Evolutionary conservation across 306 rosid species (phyloP).

Genomic region (Cucumis cinereus): DNA sequence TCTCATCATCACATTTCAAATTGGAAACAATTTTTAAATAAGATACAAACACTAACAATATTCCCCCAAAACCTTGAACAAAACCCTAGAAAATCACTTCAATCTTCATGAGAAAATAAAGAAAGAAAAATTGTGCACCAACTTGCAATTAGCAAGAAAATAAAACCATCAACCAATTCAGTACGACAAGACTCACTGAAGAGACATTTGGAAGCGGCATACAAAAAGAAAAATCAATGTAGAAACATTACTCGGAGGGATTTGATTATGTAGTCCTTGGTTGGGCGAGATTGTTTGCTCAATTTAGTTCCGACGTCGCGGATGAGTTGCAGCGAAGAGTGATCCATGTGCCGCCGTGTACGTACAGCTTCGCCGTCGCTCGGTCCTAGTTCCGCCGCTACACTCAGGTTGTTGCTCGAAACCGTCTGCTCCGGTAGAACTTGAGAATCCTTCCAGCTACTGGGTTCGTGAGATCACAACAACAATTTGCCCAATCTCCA

Average conservation of each 20-base stretch:
- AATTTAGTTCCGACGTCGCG: constrained; percentile 49
- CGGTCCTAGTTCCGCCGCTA: too few relatives aligned
- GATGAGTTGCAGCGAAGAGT: constrained; percentile 33
- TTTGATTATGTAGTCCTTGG: constrained; percentile 65
- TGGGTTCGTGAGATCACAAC: too few relatives aligned
- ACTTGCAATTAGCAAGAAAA: neutral
- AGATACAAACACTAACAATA: neutral
- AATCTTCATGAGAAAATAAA: neutral
- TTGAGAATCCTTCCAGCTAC: too few relatives aligned
- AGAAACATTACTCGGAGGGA: constrained; percentile 40
- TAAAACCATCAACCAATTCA: neutral
- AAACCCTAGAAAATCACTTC: neutral
- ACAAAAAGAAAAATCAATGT: neutral
- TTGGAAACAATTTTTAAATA: neutral
- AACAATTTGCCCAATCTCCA: too few relatives aligned
- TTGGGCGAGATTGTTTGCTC: constrained; percentile 37
- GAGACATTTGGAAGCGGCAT: neutral
- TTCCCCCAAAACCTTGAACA: neutral
- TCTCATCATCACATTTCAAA: neutral
- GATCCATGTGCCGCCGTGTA: constrained; percentile 28
- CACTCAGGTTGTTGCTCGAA: too few relatives aligned
- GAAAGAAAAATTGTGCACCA: neutral
- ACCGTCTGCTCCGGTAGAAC: too few relatives aligned
- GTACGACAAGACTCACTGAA: neutral
- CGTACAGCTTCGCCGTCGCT: too few relatives aligned